Base-by-base conservation (phyloP, 2,329 filamentous ascomycete species). In the Aspergillus tamarii region DNA sequence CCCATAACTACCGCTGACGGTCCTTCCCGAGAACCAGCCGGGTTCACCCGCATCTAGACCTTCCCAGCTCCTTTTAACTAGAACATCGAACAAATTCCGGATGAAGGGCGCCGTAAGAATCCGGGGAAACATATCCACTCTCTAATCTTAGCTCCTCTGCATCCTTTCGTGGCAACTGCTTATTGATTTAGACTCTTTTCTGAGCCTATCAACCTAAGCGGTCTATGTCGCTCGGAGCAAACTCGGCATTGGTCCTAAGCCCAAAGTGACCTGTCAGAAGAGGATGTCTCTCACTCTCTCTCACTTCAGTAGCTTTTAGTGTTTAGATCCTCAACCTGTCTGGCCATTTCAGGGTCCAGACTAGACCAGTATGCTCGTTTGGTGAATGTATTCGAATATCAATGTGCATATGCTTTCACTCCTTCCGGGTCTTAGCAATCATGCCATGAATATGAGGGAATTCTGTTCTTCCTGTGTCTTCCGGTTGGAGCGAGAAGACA, bases 121-220 rank as follows among this genome's bases (percentile, higher is more conserved):
- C 62, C 62, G 62, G 62, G 62, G 62, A 60, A 57, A 21, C 34
- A 28, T 52, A 60, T 64, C 62, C 62, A 64, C 58, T 61, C 62
- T 19, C 43, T 9, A 6, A 43, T 14, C n/a, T n/a, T 50, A 34
- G 41, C 43, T 43, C 23, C 5, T 30, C 23, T 48, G n/a, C 8
- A 14, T 41, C 39, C 8, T 9, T 41, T 8, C 7, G 34, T 54
- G n/a, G 21, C 34, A 10, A 28, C 34, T 28, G 14, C 14, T 30
- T 19, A 50, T 5, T 30, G 14, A 50, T 50, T 30, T 30, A 32
- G 46, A 30, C 14, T 50, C 46, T 16, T 23, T 26, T 48, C 21
- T 4, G 21, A 48, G 46, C 9, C 23, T 28, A 50, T 30, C 26
- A 10, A 50, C 7, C 45, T 14, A 26, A 50, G 14, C 11, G 14